Evolutionary conservation across 2,329 filamentous ascomycete genomes (phyloP).

Genomic region (Rugonectria rugulosa): DNA sequence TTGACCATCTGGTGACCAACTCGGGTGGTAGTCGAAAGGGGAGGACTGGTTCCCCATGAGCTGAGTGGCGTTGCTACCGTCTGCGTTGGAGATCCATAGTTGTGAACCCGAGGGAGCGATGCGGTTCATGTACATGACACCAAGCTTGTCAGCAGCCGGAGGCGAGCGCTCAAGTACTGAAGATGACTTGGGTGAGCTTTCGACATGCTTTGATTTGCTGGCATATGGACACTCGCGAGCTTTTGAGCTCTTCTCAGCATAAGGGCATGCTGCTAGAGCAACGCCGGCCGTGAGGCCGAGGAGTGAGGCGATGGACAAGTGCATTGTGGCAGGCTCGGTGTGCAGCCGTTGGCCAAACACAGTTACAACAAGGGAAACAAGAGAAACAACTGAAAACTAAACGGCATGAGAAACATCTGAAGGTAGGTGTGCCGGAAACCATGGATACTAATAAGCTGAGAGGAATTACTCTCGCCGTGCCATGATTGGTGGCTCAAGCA

Average conservation of each 20-base stretch:
- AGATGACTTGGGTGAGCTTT: not conserved
- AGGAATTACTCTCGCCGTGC: too few relatives aligned
- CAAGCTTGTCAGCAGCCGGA: constrained; percentile 3
- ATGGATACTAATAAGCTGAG: too few relatives aligned
- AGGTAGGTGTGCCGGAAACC: too few relatives aligned
- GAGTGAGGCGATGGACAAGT: not conserved
- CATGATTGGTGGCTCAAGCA: too few relatives aligned
- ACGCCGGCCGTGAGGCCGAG: not conserved
- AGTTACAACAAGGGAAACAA: too few relatives aligned
- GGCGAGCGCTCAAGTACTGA: not conserved
- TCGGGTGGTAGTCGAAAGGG: constrained; percentile 11
- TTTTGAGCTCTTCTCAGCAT: not conserved
- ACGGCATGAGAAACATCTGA: too few relatives aligned
- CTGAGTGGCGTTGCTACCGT: constrained; percentile 2
- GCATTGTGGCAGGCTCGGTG: not conserved
- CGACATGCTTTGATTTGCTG: not conserved
- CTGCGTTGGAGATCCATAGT: constrained; percentile 8
- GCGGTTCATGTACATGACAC: constrained; percentile 11
- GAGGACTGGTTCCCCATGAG: constrained; percentile 7
- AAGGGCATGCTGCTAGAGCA: constrained; percentile 7
- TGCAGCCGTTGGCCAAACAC: too few relatives aligned
- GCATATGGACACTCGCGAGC: constrained; percentile 9
- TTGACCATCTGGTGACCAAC: constrained; percentile 8
- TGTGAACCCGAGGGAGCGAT: constrained; percentile 8
- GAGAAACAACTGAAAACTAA: too few relatives aligned